Conservation (phyloP, 306 rosid species). For the Prosopis cineraria region DNA sequence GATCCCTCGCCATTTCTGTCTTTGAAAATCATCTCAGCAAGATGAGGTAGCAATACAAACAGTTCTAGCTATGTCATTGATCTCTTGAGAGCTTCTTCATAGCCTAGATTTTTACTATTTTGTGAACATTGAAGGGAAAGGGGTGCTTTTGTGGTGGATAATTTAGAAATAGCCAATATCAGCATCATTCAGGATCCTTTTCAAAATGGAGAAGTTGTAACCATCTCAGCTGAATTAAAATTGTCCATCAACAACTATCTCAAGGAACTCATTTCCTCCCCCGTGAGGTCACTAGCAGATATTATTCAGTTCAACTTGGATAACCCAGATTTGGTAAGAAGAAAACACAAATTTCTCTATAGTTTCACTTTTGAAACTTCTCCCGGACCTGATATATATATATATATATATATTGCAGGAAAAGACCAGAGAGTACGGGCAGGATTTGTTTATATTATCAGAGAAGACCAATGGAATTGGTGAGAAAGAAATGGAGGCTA, state of each 20-base stretch:
- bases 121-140: conserved; percentile 38
- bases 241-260: conserved; percentile 47
- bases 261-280: conserved; percentile 50
- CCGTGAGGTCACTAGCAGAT: conserved; percentile 56
- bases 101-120: too few species aligned
- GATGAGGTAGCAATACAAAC: too few species aligned
- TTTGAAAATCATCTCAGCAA: conserved; percentile 51
- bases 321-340: conserved; percentile 49
- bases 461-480: conserved; percentile 57
- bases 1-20: conserved; percentile 40
- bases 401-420: too few species aligned
- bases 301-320: conserved; percentile 59
- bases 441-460: conserved; percentile 45
- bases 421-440: conserved; percentile 53
- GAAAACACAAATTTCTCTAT: too few species aligned
- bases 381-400: too few species aligned
- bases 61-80: too few species aligned
- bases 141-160: conserved; percentile 65
- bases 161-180: conserved; percentile 57
- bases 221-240: conserved; percentile 49
- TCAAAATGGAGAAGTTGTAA: conserved; percentile 46
- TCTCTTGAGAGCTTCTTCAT: not conserved
- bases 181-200: conserved; percentile 34
- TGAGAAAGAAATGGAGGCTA: conserved; percentile 34
- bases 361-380: too few species aligned